Base-by-base conservation (phyloP, 371 early-diverging fungal species). In the Mucor plumbeus region DNA sequence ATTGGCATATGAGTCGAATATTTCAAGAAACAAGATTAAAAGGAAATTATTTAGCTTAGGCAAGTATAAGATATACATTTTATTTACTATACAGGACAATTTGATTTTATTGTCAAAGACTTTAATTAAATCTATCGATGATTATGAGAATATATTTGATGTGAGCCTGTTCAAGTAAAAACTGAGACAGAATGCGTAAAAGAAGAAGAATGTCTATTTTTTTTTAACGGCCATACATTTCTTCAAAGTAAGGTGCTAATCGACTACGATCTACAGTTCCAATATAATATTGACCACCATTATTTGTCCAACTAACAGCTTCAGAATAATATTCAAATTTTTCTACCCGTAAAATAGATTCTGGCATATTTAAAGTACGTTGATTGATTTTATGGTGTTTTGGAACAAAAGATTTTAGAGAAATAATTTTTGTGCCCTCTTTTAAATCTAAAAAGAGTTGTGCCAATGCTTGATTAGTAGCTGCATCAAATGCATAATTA, bases 281-380 rank as follows among this genome's bases (percentile, higher is more conserved):
- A 38, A 96, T 86, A 74, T 86, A 96, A 73, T 92, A 97, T 38
- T 85, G 81, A 6, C 96, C 97, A 19, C 92, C 90, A 68, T 91
- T 94, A 67, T 88, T 90, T 53, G 96, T 96, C 98, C 98, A 97
- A 44, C 93, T 93, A 17, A 96, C 96, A 15, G 91, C 87, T 71
- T 94, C 92, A 31, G 89, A 89, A 62, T 87, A 90, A 76, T 95
- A 97, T 17, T 86, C 87, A 67, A 88, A 88, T 63, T 89, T 76
- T 61, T 91, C 85, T 26, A 93, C 91, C 3, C 84, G 77, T 63
- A 97, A 82, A 55, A 97, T 96, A 19, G 90, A 91, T 71, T 95
- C 96, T 33, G 95, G 90, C 71, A 90, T 86, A 70, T 93, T 87
- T 19, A 88, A 86, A 44, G 92, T 91, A 21, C 95, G 88, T 7